These are phyloP conservation scores for Elsinoe necatrix DNA, from an alignment of 2,329 filamentous ascomycete species.

Conservation along the genomic window DNA sequence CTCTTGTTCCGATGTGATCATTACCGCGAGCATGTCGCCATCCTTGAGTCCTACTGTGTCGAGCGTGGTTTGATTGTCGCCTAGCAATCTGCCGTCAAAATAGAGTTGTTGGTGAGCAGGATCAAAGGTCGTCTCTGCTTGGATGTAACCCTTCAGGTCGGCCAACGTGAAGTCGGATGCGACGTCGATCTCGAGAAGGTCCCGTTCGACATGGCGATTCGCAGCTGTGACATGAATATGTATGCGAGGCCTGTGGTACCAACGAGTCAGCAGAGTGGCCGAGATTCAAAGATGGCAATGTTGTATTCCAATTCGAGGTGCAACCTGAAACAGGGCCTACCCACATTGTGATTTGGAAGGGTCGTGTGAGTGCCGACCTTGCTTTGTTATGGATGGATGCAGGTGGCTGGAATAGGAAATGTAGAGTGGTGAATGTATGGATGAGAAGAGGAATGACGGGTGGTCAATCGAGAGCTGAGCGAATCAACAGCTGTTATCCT, in stretches of 20 bases:
- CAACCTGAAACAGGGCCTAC: constrained; percentile 2
- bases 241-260: constrained; percentile 59
- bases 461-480: neutral
- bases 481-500: constrained; percentile 5
- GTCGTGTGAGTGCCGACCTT: constrained; percentile 17
- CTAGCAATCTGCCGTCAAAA: constrained; percentile 76
- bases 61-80: constrained; percentile 70
- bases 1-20: constrained; percentile 53
- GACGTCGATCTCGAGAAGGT: constrained; percentile 74
- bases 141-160: constrained; percentile 78
- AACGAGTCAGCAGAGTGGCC: neutral
- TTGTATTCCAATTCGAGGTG: neutral
- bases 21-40: constrained; percentile 85
- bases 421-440: constrained; percentile 8
- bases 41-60: constrained; percentile 72
- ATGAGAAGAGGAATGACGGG: constrained; percentile 6
- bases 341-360: constrained; percentile 7
- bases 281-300: neutral
- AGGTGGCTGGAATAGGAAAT: constrained; percentile 22
- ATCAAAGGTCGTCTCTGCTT: constrained; percentile 70
- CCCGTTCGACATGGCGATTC: constrained; percentile 57
- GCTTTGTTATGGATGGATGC: constrained; percentile 21
- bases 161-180: constrained; percentile 73
- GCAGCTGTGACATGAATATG: constrained; percentile 76
- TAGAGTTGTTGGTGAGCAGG: constrained; percentile 72